These are phyloP conservation scores for Clohesyomyces aquaticus DNA, from an alignment of 495 filamentous ascomycete species.

Conservation along the genomic window DNA sequence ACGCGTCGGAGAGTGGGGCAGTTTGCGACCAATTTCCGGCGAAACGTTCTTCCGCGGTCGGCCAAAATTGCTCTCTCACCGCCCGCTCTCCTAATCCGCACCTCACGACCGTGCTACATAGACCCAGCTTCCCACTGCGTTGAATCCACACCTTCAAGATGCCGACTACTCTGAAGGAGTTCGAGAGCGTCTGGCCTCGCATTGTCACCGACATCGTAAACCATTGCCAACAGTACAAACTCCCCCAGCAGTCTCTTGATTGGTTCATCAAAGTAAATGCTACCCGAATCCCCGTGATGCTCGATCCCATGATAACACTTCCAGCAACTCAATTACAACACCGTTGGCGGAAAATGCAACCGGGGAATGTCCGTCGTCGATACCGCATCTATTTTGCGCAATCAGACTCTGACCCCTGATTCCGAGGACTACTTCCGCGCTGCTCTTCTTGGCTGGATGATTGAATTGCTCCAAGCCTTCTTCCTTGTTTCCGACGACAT, in stretches of 20 bases:
- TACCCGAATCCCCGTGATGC: not conserved
- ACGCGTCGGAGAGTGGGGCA: too few relatives aligned
- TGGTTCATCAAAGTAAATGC: conserved; percentile 79
- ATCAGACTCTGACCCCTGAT: conserved; percentile 63
- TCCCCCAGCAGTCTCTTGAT: conserved; percentile 78
- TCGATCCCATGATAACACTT: conserved; percentile 21
- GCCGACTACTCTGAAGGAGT: conserved; percentile 73
- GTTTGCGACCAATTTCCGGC: too few relatives aligned
- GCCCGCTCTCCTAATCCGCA: not conserved
- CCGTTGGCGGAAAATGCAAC: conserved; percentile 95
- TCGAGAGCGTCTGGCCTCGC: conserved; percentile 84
- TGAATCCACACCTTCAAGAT: conserved; percentile 34
- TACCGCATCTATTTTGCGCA: conserved; percentile 77
- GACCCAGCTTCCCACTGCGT: not conserved
- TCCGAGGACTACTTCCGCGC: conserved; percentile 79
- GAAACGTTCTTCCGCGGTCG: too few relatives aligned
- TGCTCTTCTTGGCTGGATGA: conserved; percentile 91
- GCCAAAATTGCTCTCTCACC: too few relatives aligned
- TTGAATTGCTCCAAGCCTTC: conserved; percentile 96
- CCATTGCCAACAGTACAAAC: conserved; percentile 75
- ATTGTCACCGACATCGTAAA: conserved; percentile 75
- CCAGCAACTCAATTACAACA: conserved; percentile 80
- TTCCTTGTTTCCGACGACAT: conserved; percentile 99
- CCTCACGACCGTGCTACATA: not conserved
- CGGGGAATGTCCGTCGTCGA: conserved; percentile 97